These are phyloP conservation scores for Neurospora sp. DNA, from an alignment of 2,329 filamentous ascomycete genomes.

Conservation along the genomic window DNA sequence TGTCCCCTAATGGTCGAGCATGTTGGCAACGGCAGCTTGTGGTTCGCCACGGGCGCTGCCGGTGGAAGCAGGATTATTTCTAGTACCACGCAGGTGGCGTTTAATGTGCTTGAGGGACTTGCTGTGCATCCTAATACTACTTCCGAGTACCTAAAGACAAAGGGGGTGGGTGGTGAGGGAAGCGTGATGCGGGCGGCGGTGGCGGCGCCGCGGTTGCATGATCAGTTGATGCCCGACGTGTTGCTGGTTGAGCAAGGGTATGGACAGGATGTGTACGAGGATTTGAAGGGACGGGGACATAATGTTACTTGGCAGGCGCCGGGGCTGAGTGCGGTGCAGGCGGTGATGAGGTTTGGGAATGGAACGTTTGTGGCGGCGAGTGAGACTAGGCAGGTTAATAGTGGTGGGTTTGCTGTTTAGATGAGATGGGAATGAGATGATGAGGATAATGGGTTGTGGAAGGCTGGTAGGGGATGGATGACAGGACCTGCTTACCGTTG, in stretches of 20 bases:
- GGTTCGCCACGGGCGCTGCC: constrained; percentile 64
- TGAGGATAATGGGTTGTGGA: too few species aligned
- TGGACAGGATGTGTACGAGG: constrained; percentile 58
- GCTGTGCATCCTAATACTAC: neutral
- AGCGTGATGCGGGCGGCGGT: constrained; percentile 55
- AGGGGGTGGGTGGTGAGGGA: constrained; percentile 11
- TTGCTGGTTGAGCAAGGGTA: constrained; percentile 63
- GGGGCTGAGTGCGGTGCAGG: constrained; percentile 63
- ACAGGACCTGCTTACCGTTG: neutral
- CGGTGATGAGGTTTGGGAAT: constrained; percentile 52
- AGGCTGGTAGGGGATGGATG: too few species aligned
- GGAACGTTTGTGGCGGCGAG: constrained; percentile 67
- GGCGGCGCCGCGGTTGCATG: constrained; percentile 62
- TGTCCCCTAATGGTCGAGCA: constrained; percentile 71
- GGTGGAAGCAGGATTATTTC: constrained; percentile 83
- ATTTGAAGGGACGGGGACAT: constrained; percentile 56
- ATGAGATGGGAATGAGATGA: too few species aligned
- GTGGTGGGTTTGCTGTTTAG: constrained; percentile 51
- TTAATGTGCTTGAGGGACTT: constrained; percentile 59
- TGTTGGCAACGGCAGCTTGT: constrained; percentile 51
- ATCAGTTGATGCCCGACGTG: constrained; percentile 65
- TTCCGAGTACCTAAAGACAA: too few species aligned
- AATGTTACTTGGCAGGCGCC: constrained; percentile 63
- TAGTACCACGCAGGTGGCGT: constrained; percentile 65
- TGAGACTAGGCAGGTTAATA: constrained; percentile 70